Conservation (phyloP, 441 rosid species). For the Aleurites moluccanus region DNA sequence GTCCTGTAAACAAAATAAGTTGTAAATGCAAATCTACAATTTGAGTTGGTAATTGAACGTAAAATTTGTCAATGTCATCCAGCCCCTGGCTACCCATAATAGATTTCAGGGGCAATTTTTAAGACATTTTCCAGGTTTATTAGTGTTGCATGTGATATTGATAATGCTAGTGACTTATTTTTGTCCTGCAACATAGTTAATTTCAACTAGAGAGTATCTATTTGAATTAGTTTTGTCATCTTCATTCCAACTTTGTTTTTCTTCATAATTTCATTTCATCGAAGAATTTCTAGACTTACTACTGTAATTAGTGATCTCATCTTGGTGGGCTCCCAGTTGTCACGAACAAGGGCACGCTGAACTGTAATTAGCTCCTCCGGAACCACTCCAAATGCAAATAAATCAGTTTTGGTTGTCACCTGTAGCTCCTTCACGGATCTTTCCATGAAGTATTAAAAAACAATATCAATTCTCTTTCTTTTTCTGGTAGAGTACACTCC, state of each 20-base stretch:
- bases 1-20: too few relatives aligned
- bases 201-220: neutral
- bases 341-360: slow-evolving; percentile 54
- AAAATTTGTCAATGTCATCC: too few relatives aligned
- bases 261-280: neutral
- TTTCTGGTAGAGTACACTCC: neutral
- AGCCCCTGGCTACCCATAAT: too few relatives aligned
- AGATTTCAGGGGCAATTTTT: neutral
- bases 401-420: slow-evolving; percentile 63
- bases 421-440: slow-evolving; percentile 68
- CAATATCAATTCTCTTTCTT: neutral
- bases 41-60: too few relatives aligned
- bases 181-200: neutral
- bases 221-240: neutral
- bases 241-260: too few relatives aligned
- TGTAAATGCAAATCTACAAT: too few relatives aligned
- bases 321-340: slow-evolving; percentile 46
- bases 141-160: neutral
- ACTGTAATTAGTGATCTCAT: slow-evolving; percentile 55
- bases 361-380: slow-evolving; percentile 68
- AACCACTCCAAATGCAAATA: slow-evolving; percentile 66
- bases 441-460: slow-evolving; percentile 1
- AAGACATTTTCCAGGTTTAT: neutral
- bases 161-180: neutral
- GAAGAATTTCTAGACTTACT: slow-evolving; percentile 33